Evolutionary conservation across 2,329 filamentous ascomycete genomes (phyloP).

Genomic region (Phialophora verrucosa): DNA sequence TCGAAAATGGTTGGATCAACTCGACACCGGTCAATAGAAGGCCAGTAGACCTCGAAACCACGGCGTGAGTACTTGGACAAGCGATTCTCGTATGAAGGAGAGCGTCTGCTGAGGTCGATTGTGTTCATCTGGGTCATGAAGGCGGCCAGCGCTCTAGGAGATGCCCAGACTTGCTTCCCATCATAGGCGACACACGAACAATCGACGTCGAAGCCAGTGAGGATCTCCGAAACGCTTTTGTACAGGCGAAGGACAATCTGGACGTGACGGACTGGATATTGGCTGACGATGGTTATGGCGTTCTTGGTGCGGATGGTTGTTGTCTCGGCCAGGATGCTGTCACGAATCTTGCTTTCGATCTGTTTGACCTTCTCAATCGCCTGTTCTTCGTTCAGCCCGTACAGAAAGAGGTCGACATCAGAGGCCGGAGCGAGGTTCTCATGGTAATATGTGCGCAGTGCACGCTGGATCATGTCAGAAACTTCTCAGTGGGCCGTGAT

Average conservation of each 20-base stretch:
- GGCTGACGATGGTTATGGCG: constrained; percentile 81
- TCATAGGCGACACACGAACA: constrained; percentile 82
- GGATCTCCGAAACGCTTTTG: constrained; percentile 80
- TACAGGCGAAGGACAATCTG: constrained; percentile 88
- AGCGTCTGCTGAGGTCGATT: constrained; percentile 77
- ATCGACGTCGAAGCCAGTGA: constrained; percentile 88
- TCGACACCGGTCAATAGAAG: constrained; percentile 72
- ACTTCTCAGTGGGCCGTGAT: background rate
- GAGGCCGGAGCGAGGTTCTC: constrained; percentile 80
- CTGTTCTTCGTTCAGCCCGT: constrained; percentile 76
- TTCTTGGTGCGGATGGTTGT: constrained; percentile 86
- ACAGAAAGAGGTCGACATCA: constrained; percentile 85
- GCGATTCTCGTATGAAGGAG: constrained; percentile 85
- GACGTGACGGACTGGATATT: constrained; percentile 82
- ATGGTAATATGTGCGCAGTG: constrained; percentile 74
- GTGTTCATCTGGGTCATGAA: constrained; percentile 84
- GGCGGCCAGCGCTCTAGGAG: constrained; percentile 75
- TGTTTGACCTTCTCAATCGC: constrained; percentile 82
- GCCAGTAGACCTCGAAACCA: constrained; percentile 84
- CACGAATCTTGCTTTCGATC: constrained; percentile 75
- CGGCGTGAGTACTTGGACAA: constrained; percentile 84
- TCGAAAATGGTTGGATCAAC: constrained; percentile 89
- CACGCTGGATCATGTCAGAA: constrained; percentile 25
- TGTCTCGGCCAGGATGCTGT: constrained; percentile 80
- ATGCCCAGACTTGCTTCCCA: constrained; percentile 77